These are phyloP conservation scores for Coniochaeta ligniaria DNA, from an alignment of 2,329 filamentous ascomycete genomes.

Conservation along the genomic window DNA sequence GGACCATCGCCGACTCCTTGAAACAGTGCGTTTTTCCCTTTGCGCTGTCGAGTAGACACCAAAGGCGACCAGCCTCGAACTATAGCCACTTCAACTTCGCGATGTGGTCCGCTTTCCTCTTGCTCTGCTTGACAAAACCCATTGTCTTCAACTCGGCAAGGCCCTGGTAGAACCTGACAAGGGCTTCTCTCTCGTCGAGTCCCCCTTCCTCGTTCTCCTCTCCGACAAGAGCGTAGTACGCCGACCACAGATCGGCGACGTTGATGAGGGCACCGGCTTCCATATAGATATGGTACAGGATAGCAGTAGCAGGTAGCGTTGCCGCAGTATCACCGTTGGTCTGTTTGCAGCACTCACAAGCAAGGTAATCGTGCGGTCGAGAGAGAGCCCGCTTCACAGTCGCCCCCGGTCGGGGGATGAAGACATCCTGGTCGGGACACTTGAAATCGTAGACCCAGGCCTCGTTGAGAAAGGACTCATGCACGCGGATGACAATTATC, in stretches of 20 bases:
- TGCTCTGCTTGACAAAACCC: slow-evolving; percentile 82
- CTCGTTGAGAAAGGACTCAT: slow-evolving; percentile 57
- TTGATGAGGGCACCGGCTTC: slow-evolving; percentile 74
- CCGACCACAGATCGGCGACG: slow-evolving; percentile 70
- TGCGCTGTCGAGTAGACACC: background rate
- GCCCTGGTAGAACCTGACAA: slow-evolving; percentile 77
- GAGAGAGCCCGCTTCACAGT: slow-evolving; percentile 66
- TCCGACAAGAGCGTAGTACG: slow-evolving; percentile 59
- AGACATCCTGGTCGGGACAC: slow-evolving; percentile 64
- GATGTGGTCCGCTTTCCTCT: slow-evolving; percentile 88
- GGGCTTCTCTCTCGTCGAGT: slow-evolving; percentile 45
- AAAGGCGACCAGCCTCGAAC: slow-evolving; percentile 4
- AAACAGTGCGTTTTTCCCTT: slow-evolving; percentile 6
- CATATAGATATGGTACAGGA: slow-evolving; percentile 72
- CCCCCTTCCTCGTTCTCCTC: slow-evolving; percentile 20
- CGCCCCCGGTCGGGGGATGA: slow-evolving; percentile 64
- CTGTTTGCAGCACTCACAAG: slow-evolving; percentile 59
- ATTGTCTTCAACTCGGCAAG: slow-evolving; percentile 79
- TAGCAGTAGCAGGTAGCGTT: slow-evolving; percentile 61
- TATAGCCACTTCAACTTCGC: slow-evolving; percentile 79
- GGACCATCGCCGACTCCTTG: background rate
- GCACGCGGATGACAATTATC: slow-evolving; percentile 28
- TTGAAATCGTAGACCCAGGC: slow-evolving; percentile 69
- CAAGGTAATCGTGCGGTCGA: slow-evolving; percentile 70
- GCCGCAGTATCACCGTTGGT: slow-evolving; percentile 42